These are phyloP conservation scores for Malassezia obtusa DNA, from an alignment of 1,284 basidiomycete species.

Conservation along the genomic window DNA sequence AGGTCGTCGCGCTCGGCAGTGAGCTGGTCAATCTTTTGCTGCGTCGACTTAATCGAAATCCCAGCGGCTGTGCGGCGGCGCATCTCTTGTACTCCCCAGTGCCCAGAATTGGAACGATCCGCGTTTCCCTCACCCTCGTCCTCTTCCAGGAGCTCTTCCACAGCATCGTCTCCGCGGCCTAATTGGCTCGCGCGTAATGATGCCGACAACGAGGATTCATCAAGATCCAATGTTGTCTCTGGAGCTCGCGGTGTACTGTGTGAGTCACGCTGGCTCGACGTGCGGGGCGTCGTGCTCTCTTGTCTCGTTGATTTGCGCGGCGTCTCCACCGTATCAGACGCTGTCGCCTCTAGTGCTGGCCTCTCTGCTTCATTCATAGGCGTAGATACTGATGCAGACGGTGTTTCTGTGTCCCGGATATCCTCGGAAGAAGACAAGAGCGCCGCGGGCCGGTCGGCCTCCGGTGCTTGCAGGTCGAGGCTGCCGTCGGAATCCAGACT, in stretches of 20 bases:
- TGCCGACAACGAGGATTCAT: constrained; percentile 9
- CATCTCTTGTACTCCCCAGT: constrained; percentile 37
- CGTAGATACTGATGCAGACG: neutral
- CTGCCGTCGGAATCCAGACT: constrained; percentile 9
- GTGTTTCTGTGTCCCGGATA: neutral
- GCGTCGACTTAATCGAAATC: constrained; percentile 39
- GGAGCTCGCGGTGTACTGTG: neutral
- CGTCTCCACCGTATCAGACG: neutral
- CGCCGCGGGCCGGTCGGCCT: neutral
- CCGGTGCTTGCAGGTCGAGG: neutral
- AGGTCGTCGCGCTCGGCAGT: constrained; percentile 43
- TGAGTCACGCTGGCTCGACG: neutral
- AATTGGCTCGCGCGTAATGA: constrained; percentile 15
- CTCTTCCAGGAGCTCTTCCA: constrained; percentile 11
- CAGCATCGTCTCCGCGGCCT: constrained; percentile 2
- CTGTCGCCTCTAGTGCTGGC: neutral
- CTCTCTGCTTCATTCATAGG: neutral
- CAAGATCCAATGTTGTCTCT: neutral
- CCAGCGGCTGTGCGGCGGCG: constrained; percentile 31
- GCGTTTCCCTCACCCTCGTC: constrained; percentile 2
- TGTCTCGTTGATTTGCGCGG: neutral
- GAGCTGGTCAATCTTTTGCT: constrained; percentile 40
- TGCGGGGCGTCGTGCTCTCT: neutral
- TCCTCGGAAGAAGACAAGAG: constrained; percentile 6
- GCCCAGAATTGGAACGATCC: constrained; percentile 19